A percentile compares a stretch with the other conserved stretches of the same genome.
Conservation (phyloP, 768 basidiomycete genomes). For the Russula foetens region DNA sequence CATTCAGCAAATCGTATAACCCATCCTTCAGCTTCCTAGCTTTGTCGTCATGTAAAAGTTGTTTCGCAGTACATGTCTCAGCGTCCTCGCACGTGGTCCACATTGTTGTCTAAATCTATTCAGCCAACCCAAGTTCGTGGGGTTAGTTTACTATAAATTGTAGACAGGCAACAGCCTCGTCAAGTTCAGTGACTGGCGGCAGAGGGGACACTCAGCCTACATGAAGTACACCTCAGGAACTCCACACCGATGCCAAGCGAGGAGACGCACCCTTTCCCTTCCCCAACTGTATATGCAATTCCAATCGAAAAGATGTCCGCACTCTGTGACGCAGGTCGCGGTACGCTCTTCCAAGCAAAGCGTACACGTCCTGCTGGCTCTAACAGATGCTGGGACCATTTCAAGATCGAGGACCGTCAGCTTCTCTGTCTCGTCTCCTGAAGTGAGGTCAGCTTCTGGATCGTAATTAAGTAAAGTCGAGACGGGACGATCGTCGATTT, state of each 20-base stretch:
- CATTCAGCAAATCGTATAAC: conserved; percentile 60
- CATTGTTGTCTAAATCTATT: conserved; percentile 3
- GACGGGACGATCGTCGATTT: conserved; percentile 54
- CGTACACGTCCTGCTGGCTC: conserved; percentile 66
- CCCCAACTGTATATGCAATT: conserved; percentile 85
- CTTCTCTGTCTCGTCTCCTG: conserved; percentile 62
- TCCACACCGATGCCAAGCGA: not conserved
- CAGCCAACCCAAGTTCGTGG: not conserved
- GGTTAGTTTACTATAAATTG: conserved; percentile 48
- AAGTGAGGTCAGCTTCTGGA: conserved; percentile 44
- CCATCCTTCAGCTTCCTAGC: not conserved
- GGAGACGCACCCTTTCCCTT: conserved; percentile 64
- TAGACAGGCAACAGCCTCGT: conserved; percentile 71
- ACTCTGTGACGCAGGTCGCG: conserved; percentile 76
- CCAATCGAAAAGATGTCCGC: conserved; percentile 89
- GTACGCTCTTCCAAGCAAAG: conserved; percentile 82
- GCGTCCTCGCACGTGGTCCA: not conserved
- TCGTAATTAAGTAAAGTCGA: conserved; percentile 47
- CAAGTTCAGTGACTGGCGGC: conserved; percentile 67
- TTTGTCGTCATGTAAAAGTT: conserved; percentile 18
- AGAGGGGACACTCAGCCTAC: conserved; percentile 81
- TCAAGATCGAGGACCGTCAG: conserved; percentile 56
- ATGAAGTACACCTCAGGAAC: conserved; percentile 3
- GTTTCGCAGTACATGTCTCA: conserved; percentile 8
- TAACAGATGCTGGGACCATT: conserved; percentile 41